Conservation (phyloP, 2,329 filamentous ascomycete species). For the Phoma sp. region DNA sequence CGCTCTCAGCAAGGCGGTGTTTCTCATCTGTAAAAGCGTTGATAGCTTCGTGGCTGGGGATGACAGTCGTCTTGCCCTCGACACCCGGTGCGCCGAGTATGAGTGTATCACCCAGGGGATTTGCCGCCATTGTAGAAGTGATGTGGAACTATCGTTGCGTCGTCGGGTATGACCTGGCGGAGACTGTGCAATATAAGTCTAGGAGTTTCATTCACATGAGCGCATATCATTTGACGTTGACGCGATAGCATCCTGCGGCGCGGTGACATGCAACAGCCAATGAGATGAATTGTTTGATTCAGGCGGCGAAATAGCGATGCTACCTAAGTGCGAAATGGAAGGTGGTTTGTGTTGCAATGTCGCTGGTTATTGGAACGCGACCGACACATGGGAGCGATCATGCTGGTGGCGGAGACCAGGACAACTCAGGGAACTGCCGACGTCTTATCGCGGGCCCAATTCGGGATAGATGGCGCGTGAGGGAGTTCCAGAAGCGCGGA, state of each 20-base stretch:
- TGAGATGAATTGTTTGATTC: conserved; percentile 1
- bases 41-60: conserved; percentile 18
- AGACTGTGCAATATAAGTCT: not conserved
- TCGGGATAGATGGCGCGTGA: not conserved
- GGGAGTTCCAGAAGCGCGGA: conserved; percentile 3
- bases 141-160: not conserved
- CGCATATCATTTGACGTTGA: conserved; percentile 1
- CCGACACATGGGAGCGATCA: not conserved
- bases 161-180: not conserved
- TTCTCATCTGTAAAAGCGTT: conserved; percentile 21
- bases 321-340: conserved; percentile 18
- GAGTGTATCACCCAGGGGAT: conserved; percentile 18
- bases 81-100: conserved; percentile 17
- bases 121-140: conserved; percentile 16
- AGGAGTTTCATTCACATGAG: not conserved
- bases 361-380: not conserved
- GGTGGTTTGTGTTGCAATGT: conserved; percentile 3
- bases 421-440: not conserved
- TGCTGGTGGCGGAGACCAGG: not conserved
- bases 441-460: not conserved
- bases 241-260: conserved; percentile 7
- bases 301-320: not conserved
- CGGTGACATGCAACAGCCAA: conserved; percentile 4
- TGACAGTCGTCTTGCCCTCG: conserved; percentile 17
- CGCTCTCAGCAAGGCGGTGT: conserved; percentile 8